These are phyloP conservation scores for Pseudomonodictys pantanalensis DNA, from an alignment of 495 filamentous ascomycete species.

Conservation along the genomic window DNA sequence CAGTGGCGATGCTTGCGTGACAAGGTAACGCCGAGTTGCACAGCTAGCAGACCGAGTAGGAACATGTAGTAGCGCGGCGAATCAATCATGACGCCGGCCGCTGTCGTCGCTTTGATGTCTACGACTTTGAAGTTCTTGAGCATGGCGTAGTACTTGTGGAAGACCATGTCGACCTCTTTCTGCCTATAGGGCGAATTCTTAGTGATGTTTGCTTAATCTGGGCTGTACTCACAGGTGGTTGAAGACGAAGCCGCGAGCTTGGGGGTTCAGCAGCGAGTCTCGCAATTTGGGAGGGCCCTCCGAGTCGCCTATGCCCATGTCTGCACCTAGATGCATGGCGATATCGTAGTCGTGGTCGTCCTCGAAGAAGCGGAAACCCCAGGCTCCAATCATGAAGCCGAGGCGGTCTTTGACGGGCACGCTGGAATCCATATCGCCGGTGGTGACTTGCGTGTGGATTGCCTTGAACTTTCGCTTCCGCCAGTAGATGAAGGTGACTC, in stretches of 20 bases:
- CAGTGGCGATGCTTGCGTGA: background rate
- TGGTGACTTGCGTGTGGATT: background rate
- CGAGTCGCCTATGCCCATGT: constrained; percentile 8
- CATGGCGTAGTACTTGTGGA: constrained; percentile 1
- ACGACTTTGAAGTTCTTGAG: background rate
- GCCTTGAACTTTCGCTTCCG: background rate
- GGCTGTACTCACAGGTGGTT: no score
- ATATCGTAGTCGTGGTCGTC: constrained; percentile 30
- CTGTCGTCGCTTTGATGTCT: background rate
- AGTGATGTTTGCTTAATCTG: no score
- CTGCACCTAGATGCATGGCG: background rate
- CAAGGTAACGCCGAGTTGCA: background rate
- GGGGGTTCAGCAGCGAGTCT: background rate
- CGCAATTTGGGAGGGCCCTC: no score
- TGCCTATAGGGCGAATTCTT: background rate
- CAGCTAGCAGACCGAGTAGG: background rate
- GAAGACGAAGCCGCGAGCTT: background rate
- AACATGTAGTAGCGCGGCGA: background rate
- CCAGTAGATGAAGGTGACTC: no score
- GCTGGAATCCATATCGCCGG: background rate
- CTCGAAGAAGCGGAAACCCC: constrained; percentile 27
- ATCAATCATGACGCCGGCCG: background rate
- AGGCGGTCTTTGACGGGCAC: background rate
- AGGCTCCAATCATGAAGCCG: constrained; percentile 22
- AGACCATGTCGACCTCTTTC: background rate